Evolutionary conservation across 805 yeast genomes (phyloP).

Genomic region (Metschnikowia koreensis): DNA sequence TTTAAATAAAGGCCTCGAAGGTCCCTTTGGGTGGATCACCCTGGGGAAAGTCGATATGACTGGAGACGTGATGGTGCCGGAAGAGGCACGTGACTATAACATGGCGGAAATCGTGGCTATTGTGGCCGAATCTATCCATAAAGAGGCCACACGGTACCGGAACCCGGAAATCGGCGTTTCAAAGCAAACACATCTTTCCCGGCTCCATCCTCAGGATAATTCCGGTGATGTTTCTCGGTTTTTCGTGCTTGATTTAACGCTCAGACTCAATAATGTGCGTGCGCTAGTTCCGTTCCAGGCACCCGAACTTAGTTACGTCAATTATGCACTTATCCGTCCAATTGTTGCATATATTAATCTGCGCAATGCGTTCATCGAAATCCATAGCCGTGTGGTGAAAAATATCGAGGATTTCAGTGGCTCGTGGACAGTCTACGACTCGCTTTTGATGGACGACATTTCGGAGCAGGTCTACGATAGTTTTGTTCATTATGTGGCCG

Average conservation of each 20-base stretch:
- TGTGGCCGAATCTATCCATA: conserved; percentile 46
- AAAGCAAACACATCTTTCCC: conserved; percentile 31
- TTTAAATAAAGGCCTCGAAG: conserved; percentile 82
- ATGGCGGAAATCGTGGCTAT: conserved; percentile 48
- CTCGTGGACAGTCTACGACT: conserved; percentile 94
- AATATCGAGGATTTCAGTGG: conserved; percentile 84
- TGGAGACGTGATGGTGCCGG: conserved; percentile 85
- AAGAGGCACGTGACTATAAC: conserved; percentile 50
- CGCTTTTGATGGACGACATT: conserved; percentile 85
- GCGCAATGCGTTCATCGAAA: conserved; percentile 83
- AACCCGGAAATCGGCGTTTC: conserved; percentile 30
- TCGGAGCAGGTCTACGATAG: conserved; percentile 88
- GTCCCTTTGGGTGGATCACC: conserved; percentile 97
- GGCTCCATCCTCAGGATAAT: conserved; percentile 22
- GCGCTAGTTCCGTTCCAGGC: conserved; percentile 88
- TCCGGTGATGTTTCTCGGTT: conserved; percentile 45
- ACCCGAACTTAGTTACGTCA: conserved; percentile 84
- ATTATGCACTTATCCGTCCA: conserved; percentile 89
- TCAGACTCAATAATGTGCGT: conserved; percentile 79
- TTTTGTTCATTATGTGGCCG: conserved; percentile 82
- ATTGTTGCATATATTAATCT: conserved; percentile 94
- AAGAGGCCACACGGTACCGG: conserved; percentile 46
- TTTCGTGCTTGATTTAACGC: conserved; percentile 74
- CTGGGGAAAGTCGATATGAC: conserved; percentile 89
- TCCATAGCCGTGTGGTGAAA: conserved; percentile 78